These are phyloP conservation scores for Gracilaria domingensis DNA, from an alignment of 23 red algal species.

Conservation along the genomic window DNA sequence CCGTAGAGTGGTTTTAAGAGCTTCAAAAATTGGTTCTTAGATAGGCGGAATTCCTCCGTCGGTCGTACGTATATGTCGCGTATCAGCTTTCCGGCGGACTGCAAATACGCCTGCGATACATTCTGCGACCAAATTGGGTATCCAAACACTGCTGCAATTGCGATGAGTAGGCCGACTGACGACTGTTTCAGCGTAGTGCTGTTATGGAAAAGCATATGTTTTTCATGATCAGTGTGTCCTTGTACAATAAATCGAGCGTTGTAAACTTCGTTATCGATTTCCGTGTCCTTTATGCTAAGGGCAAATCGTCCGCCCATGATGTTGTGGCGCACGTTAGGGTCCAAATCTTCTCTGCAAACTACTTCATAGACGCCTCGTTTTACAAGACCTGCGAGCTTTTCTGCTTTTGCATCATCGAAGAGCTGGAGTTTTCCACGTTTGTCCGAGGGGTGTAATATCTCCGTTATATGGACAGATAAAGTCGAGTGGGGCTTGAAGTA, in stretches of 20 bases:
- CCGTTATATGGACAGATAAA: neutral
- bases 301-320: conserved; percentile 25
- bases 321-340: neutral
- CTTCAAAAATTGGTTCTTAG: conserved; percentile 22
- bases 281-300: conserved; percentile 16
- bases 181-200: conserved; percentile 20
- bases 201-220: conserved; percentile 33
- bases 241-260: conserved; percentile 42
- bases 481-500: neutral
- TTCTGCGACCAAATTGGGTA: conserved; percentile 32
- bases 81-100: conserved; percentile 13
- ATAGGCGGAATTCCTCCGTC: conserved; percentile 23
- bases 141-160: conserved; percentile 40
- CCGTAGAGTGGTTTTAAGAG: conserved; percentile 35
- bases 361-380: conserved; percentile 21
- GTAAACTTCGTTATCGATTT: conserved; percentile 22
- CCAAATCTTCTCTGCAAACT: conserved; percentile 22
- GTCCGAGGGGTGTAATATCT: neutral
- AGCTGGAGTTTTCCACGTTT: neutral
- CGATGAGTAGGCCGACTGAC: conserved; percentile 12
- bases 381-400: conserved; percentile 27
- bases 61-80: conserved; percentile 34
- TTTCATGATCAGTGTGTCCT: conserved; percentile 11
- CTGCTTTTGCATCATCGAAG: neutral
- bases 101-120: conserved; percentile 42